Evolutionary conservation across 768 basidiomycete species (phyloP).

Genomic region (Mycena sanguinolenta): DNA sequence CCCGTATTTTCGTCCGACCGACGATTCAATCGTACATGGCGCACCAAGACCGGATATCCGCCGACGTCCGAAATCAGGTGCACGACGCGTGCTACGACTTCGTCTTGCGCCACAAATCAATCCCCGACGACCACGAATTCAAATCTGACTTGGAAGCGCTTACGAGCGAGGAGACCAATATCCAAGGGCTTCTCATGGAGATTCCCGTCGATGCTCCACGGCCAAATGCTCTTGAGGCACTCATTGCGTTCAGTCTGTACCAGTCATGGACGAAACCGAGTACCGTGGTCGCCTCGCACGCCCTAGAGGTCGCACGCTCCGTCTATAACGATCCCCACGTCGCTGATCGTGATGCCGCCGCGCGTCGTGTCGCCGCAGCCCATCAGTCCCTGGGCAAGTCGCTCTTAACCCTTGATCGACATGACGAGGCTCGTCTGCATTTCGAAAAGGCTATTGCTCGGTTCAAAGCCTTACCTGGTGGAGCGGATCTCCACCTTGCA

Average conservation of each 20-base stretch:
- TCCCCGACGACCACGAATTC: slow-evolving; percentile 11
- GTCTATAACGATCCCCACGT: not conserved
- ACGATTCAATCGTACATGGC: slow-evolving; percentile 39
- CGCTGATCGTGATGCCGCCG: not conserved
- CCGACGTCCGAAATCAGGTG: slow-evolving; percentile 16
- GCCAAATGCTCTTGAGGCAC: too few relatives aligned
- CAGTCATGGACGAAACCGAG: slow-evolving; percentile 19
- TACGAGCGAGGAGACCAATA: slow-evolving; percentile 12
- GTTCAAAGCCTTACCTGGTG: not conserved
- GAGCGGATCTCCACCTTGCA: not conserved
- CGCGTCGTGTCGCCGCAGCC: not conserved
- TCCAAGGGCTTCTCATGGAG: not conserved
- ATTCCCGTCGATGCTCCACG: too few relatives aligned
- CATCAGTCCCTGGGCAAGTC: not conserved
- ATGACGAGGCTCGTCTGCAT: not conserved
- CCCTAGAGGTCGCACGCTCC: slow-evolving; percentile 9
- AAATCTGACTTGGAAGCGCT: slow-evolving; percentile 9
- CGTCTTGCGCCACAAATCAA: slow-evolving; percentile 25
- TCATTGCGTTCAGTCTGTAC: too few relatives aligned
- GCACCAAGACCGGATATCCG: slow-evolving; percentile 23
- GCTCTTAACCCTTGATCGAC: not conserved
- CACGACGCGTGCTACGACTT: slow-evolving; percentile 32
- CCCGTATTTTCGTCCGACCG: slow-evolving; percentile 33
- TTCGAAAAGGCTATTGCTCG: not conserved
- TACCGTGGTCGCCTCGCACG: slow-evolving; percentile 17